Conservation (phyloP, 352 stramenopile species). For the Phytophthora sp. region DNA sequence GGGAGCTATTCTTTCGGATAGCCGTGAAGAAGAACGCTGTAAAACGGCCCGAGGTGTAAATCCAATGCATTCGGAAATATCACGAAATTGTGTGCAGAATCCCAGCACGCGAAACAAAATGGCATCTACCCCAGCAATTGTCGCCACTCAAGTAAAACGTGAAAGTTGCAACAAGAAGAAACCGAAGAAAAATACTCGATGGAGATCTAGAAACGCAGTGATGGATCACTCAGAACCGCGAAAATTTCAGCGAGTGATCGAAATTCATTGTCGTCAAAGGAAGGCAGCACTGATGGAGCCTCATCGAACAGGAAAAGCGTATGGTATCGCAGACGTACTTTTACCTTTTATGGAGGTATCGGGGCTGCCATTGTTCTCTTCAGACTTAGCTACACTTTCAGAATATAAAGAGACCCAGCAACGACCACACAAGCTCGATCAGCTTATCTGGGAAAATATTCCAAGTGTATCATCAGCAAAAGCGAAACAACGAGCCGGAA, state of each 20-base stretch:
- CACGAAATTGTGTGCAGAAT: neutral
- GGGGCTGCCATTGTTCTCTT: slow-evolving; percentile 8
- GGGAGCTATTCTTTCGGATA: neutral
- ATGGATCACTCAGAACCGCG: slow-evolving; percentile 42
- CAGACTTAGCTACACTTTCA: slow-evolving; percentile 2
- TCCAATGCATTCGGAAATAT: slow-evolving; percentile 21
- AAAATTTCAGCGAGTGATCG: slow-evolving; percentile 44
- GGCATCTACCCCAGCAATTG: slow-evolving; percentile 19
- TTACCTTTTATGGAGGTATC: slow-evolving; percentile 30
- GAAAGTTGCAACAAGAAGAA: slow-evolving; percentile 17
- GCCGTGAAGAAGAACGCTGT: slow-evolving; percentile 17
- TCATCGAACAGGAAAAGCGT: slow-evolving; percentile 4
- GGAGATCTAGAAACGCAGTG: slow-evolving; percentile 45
- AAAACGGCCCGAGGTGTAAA: slow-evolving; percentile 12
- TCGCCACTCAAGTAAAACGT: neutral
- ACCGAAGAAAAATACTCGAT: slow-evolving; percentile 22
- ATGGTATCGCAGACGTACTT: slow-evolving; percentile 11
- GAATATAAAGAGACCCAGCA: neutral
- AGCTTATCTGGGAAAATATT: slow-evolving; percentile 35
- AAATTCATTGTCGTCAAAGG: slow-evolving; percentile 8
- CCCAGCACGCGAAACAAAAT: slow-evolving; percentile 24
- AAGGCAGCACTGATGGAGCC: slow-evolving; percentile 28
- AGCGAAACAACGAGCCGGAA: neutral
- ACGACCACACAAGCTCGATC: slow-evolving; percentile 17
- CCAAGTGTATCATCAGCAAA: slow-evolving; percentile 1